Evolutionary conservation across 2,329 filamentous ascomycete species (phyloP), one percentile per base, ranked within the genome.

Genomic region (Stagonosporopsis cucurbitacearum): DNA sequence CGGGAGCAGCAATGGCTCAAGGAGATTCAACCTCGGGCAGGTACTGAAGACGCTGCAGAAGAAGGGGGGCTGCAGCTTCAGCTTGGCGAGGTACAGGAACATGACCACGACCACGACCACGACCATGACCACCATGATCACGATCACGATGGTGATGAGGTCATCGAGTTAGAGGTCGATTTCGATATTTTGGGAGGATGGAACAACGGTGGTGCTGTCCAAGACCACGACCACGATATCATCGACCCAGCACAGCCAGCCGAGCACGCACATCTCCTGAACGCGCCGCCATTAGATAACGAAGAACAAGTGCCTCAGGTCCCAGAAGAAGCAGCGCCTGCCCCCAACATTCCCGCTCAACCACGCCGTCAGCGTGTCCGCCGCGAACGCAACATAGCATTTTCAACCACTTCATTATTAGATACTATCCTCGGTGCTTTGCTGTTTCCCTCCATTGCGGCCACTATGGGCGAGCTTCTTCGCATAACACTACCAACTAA

Each of bases 361-460:
- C 62, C 51, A 3, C 69, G 63, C 30, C 67, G 65, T 20, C 62
- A 64, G n/a, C 69, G 68, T 32, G 51, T 65, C n/a, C 68, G 72
- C 63, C 78, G 63, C 70, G 78, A 78, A 45, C 78, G 81, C 49
- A 79, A 80, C 48, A 75, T 86, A 4, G 78, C 82, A 28, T 78
- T 85, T 60, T 81, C 81, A 23, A 81, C 82, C 12, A 80, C 79
- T 30, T 80, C 80, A 28, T 74, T 89, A 26, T 83, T 84, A 0
- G 82, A 86, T 58, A 83, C 82, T 0, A 78, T 89, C 35, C 79
- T 90, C 28, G 88, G 88, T 6, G 88, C 88, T 1, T 78, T 99
- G 2, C 80, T 96, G 12, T 91, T 96, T 68, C 95, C 95, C 0
- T 86, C 86, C 11, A 86, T 98, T 40, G 92, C 92, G 0, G 90